These are phyloP conservation scores for Fusarium aywerte DNA, from an alignment of 2,329 filamentous ascomycete species.

Conservation along the genomic window DNA sequence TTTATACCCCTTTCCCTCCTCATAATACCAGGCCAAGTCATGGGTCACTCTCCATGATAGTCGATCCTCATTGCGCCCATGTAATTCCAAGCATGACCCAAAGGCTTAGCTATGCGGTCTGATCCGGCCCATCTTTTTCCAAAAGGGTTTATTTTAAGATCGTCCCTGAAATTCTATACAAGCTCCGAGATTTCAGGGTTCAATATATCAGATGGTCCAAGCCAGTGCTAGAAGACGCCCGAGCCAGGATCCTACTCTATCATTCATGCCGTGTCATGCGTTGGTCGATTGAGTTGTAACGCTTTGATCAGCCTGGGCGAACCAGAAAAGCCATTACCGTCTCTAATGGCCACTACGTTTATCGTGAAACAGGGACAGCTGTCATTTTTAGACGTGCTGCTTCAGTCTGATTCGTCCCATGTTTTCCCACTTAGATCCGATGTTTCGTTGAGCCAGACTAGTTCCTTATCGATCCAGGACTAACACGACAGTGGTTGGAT, in stretches of 20 bases:
- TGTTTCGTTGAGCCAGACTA: constrained; percentile 21
- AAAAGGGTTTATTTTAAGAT: constrained; percentile 16
- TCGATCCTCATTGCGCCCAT: constrained; percentile 19
- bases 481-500: constrained; percentile 11
- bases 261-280: constrained; percentile 33
- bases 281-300: constrained; percentile 13
- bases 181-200: constrained; percentile 4
- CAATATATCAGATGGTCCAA: constrained; percentile 26
- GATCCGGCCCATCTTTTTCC: not conserved
- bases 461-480: constrained; percentile 7
- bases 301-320: constrained; percentile 10
- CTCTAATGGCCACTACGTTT: constrained; percentile 2
- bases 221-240: constrained; percentile 35
- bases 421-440: constrained; percentile 26
- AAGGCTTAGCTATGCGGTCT: not conserved
- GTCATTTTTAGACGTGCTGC: constrained; percentile 20
- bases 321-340: not conserved
- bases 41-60: constrained; percentile 7
- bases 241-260: constrained; percentile 15
- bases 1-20: constrained; percentile 27
- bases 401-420: constrained; percentile 30
- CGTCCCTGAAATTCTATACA: not conserved
- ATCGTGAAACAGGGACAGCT: constrained; percentile 35
- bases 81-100: constrained; percentile 17
- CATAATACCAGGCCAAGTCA: constrained; percentile 5